These are phyloP conservation scores for Leccinum longicurvipes DNA, from an alignment of 768 basidiomycete genomes.

Conservation along the genomic window DNA sequence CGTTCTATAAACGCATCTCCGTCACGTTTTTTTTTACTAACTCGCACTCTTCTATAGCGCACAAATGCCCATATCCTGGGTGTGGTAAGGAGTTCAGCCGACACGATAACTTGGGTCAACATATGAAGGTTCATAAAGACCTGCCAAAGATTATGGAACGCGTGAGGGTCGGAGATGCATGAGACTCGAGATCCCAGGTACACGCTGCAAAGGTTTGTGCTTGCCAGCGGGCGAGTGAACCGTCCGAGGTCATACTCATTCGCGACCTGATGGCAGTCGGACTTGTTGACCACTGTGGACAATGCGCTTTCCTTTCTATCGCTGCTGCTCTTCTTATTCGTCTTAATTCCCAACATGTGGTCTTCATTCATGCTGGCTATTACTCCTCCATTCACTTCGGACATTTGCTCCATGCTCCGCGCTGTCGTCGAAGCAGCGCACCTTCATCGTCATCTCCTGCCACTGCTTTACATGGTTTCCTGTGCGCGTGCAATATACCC, in stretches of 20 bases:
- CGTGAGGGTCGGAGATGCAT: conserved; percentile 20
- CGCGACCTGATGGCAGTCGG: conserved; percentile 24
- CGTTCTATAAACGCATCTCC: conserved; percentile 26
- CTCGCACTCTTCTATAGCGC: conserved; percentile 47
- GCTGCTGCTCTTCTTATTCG: conserved; percentile 17
- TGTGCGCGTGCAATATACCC: conserved; percentile 20
- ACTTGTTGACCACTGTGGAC: conserved; percentile 24
- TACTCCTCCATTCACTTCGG: conserved; percentile 21
- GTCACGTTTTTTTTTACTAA: conserved; percentile 8
- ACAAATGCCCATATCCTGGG: conserved; percentile 73
- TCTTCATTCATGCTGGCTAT: conserved; percentile 19
- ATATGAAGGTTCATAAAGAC: conserved; percentile 75
- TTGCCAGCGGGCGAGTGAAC: conserved; percentile 1
- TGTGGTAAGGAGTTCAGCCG: conserved; percentile 85
- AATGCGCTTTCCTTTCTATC: conserved; percentile 24
- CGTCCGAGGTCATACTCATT: conserved; percentile 25
- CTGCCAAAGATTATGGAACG: conserved; percentile 29
- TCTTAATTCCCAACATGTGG: conserved; percentile 26
- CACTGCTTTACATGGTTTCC: conserved; percentile 7
- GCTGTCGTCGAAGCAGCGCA: conserved; percentile 17
- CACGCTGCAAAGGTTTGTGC: conserved; percentile 17
- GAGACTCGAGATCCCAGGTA: conserved; percentile 6
- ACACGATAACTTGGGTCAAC: conserved; percentile 86
- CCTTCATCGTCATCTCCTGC: conserved; percentile 8
- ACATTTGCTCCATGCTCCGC: conserved; percentile 21